Base-by-base conservation (phyloP, 371 early-diverging fungal species). In the Mortierella sp. region DNA sequence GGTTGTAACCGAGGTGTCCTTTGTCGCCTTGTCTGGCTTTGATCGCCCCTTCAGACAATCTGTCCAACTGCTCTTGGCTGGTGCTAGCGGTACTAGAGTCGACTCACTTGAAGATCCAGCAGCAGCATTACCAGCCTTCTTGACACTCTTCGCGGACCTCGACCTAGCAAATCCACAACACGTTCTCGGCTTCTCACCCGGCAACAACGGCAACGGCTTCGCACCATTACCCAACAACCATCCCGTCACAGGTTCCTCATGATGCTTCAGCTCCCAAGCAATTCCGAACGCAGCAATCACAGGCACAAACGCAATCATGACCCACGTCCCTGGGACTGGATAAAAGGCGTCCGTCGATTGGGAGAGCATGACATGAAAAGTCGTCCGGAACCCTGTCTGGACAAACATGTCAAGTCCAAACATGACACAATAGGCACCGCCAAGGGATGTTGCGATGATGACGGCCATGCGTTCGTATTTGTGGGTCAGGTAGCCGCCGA, bases 331-430 rank as follows among this genome's bases (percentile, higher is more conserved):
- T 12, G 80, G 43, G 2, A 68, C 60, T 18, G 86, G 82, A 32
- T 86, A 35, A 72, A 86, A 86, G 10, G 21, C 65, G 3, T 48
- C 77, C 3, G 54, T 78, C 12, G 82, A 82, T 41, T 86, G 86
- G 1, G 86, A 86, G 54, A 86, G 82, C 44, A 86, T 82, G 48
- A 86, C 86, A 75, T 86, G 80, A 73, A 79, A 82, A 0, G 86
- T 82, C 11, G 68, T 44, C 27, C 89, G 75, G 79, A 93, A 91
- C 35, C 90, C 90, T 10, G 91, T 88, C 56, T 91, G 89, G 46
- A 89, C 89, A 83, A 92, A 93, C 77, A 93, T 82, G 76, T 93
- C 93, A 35, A 91, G 74, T 77, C 93, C 93, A 74, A 89, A 83
- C 75, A 93, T 90, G 75, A 93, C 89, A 27, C 87, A 87, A 76